These are phyloP conservation scores for Eragrostis curvula DNA, from an alignment of 176 grass and related monocot species.

Conservation along the genomic window DNA sequence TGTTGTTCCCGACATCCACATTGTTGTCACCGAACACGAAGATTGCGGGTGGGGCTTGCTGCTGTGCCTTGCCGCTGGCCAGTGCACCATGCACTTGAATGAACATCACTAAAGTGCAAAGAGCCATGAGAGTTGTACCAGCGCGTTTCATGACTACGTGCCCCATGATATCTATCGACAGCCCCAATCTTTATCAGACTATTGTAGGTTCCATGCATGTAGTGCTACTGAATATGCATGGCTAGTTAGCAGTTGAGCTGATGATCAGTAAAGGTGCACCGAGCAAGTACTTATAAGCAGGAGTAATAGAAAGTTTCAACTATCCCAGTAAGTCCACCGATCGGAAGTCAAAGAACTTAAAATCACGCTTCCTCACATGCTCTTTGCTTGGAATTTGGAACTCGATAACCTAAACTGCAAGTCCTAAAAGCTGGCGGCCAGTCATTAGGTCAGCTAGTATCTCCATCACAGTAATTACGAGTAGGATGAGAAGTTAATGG, in stretches of 20 bases:
- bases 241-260: too few relatives aligned
- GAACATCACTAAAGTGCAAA: neutral
- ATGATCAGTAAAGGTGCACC: neutral
- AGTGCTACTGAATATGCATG: neutral
- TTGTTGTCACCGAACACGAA: conserved; percentile 43
- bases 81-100: neutral
- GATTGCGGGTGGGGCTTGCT: neutral
- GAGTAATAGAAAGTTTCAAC: neutral
- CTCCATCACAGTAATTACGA: neutral
- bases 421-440: too few relatives aligned
- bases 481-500: neutral
- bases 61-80: neutral
- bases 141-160: neutral
- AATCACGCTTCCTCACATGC: neutral
- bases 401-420: neutral
- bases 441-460: too few relatives aligned
- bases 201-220: too few relatives aligned
- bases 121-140: neutral
- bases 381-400: neutral
- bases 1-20: conserved; percentile 47
- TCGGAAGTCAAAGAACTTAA: neutral
- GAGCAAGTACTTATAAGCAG: neutral
- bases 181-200: too few relatives aligned
- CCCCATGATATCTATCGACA: neutral
- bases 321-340: neutral